Base-by-base conservation (phyloP, 345 rosid species). In the Eutrema yunnanense region DNA sequence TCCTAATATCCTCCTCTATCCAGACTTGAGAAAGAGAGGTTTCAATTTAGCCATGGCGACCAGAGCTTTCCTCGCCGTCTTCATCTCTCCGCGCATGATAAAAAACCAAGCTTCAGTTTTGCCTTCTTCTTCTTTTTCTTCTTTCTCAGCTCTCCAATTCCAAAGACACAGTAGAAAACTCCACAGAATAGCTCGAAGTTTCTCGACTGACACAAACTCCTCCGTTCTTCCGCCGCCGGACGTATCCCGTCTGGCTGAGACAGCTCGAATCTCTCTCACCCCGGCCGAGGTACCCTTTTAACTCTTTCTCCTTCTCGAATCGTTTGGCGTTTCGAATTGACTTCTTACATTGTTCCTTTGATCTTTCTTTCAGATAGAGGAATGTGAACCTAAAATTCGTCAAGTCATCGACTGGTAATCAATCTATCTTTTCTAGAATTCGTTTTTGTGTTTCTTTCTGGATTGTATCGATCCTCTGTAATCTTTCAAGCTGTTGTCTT, bases 251-350 rank as follows among this genome's bases (percentile, higher is more conserved):
- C 78, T 90, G 67, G 96, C 98, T 6, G 80, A 88, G 75, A 90
- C 87, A 47, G 93, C 98, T 73, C 88, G 96, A 58, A 90, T 92
- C 73, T 87, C 93, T 42, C 86, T 92, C 50, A 74, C 88, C 44
- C 86, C 88, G 0, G 47, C 53, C 0, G 93, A 92, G 89, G 96
- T 90, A 13, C 51, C 3, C n/a, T 44, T 27, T 40, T 30, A 19
- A 19, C 43, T 16, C 14, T 10, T 44, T 65, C 37, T 11, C 29
- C 4, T 22, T 22, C 26, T 22, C 19, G 1, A 19, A 29, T 8
- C 3, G 0, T 38, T 34, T 67, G 6, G 4, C 14, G 22, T 9
- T 8, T 33, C 0, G 1, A 65, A 30, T 62, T 6, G 42, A 52
- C 10, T 55, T 29, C 36, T 57, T 33, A 19, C 11, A 0, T 37